These are phyloP conservation scores for Kluyveromyces wickerhamii DNA, from an alignment of 805 yeast species.

Conservation along the genomic window DNA sequence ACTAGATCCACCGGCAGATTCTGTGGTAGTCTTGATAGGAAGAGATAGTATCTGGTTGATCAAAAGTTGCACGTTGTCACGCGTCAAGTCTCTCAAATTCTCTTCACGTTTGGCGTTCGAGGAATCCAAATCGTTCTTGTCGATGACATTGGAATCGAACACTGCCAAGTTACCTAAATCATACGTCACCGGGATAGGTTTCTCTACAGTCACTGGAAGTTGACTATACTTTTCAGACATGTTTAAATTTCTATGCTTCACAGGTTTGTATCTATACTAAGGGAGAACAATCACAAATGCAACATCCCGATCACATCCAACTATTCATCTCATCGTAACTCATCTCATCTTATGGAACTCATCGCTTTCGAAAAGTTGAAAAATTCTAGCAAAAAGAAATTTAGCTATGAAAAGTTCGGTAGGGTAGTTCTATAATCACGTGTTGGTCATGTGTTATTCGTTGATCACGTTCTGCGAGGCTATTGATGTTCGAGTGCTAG, in stretches of 20 bases:
- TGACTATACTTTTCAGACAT: conserved; percentile 18
- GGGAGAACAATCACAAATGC: no score
- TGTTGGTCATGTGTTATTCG: no score
- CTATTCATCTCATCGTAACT: no score
- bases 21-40: conserved; percentile 84
- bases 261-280: no score
- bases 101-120: conserved; percentile 54
- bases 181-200: conserved; percentile 79
- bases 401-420: no score
- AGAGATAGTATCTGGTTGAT: conserved; percentile 84
- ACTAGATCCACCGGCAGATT: conserved; percentile 48
- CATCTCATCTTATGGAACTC: conserved; percentile 1
- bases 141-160: conserved; percentile 84
- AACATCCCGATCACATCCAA: no score
- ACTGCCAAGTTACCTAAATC: conserved; percentile 89
- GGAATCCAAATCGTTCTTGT: conserved; percentile 43
- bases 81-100: conserved; percentile 54
- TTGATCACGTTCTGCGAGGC: no score
- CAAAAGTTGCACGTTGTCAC: conserved; percentile 89
- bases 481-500: no score
- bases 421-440: no score
- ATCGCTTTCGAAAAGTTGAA: no score
- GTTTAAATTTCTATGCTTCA: not conserved
- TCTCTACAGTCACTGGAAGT: conserved; percentile 76
- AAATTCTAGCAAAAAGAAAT: no score